Evolutionary conservation across 495 filamentous ascomycete genomes (phyloP), one percentile per base, ranked within the genome.

Genomic region (Trichodelitschia bisporula): DNA sequence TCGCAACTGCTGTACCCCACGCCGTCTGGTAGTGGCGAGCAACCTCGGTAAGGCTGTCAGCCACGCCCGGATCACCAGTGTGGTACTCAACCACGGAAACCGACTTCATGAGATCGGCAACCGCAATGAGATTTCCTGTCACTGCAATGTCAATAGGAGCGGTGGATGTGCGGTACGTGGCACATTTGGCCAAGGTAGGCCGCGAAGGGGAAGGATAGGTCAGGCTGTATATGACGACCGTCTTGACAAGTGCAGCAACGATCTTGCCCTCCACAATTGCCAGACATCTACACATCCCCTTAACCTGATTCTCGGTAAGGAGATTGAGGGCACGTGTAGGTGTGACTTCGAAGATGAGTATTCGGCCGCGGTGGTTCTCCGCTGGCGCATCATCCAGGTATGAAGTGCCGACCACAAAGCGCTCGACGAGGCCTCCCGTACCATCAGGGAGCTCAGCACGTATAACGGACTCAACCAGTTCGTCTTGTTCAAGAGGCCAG

Each of bases 91-190:
- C 54, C 6, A 95, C 46, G 11, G 74, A 73, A 21, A 86, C 55
- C 19, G 76, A 84, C 55, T 93, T 92, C 80, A 91, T 95, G 23
- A 99, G 54, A 40, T 99, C 86, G 1, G 71, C 77, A 3, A 99
- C 69, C 0, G 75, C 75, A 37, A 95, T 84, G 17, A 64, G 58
- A 18, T 33, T 28, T 3, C 36, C 66, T 11, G 59, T 57, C 6
- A 91, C 60, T 9, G 67, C 61, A n/a, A 99, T 37, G 42, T 89
- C 77, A 16, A 89, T 65, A 1, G 86, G 89, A 18, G 76, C 76
- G 0, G 78, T 91, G 13, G 80, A 67, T 9, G 77, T 74, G 12
- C 79, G 64, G 46, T 77, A 93, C 8, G 63, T 66, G 25, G 72
- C 72, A 5, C 71, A 37, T 43, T 70, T 78, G 19, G 58, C 59